phyloP scores from a whole-genome alignment of 768 basidiomycete species.

The Artomyces pyxidatus region DNA sequence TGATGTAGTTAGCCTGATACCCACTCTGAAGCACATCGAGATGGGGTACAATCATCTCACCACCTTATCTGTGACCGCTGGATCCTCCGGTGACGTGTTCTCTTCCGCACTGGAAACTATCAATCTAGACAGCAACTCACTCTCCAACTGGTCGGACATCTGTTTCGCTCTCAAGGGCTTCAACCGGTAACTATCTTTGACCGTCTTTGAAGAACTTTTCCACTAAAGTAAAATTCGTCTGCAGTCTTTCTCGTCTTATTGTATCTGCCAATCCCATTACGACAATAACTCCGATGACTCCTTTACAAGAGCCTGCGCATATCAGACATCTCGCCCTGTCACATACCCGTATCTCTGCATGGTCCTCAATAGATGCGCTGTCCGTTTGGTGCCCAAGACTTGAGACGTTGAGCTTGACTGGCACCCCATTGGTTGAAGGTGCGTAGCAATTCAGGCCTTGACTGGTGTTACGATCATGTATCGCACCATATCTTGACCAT shows the following conservation, averaged over 20 bases:
- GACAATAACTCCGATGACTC: conserved; percentile 22
- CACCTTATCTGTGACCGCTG: conserved; percentile 18
- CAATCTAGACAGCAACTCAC: conserved; percentile 66
- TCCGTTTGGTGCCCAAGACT: conserved; percentile 62
- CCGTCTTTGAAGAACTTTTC: neutral
- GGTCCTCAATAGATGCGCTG: conserved; percentile 60
- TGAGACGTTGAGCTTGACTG: conserved; percentile 47
- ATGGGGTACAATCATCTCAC: conserved; percentile 61
- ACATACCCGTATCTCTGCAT: conserved; percentile 46
- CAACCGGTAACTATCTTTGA: conserved; percentile 31
- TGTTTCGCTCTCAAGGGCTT: conserved; percentile 37
- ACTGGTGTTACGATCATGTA: neutral
- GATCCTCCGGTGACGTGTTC: neutral
- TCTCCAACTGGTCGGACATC: conserved; percentile 47
- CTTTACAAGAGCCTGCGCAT: conserved; percentile 21
- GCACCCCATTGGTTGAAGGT: conserved; percentile 62
- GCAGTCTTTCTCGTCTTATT: conserved; percentile 57
- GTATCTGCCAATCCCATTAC: conserved; percentile 54
- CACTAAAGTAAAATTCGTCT: neutral
- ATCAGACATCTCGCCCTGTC: conserved; percentile 59
- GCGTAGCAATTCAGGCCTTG: conserved; percentile 7
- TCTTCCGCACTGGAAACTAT: conserved; percentile 33
- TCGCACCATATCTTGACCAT: too few relatives aligned
- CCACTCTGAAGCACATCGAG: conserved; percentile 48
- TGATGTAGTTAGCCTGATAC: conserved; percentile 42